Evolutionary conservation across 1,284 basidiomycete genomes (phyloP), one percentile per base, ranked within the genome.

Genomic region (Ceratobasidium sp.): DNA sequence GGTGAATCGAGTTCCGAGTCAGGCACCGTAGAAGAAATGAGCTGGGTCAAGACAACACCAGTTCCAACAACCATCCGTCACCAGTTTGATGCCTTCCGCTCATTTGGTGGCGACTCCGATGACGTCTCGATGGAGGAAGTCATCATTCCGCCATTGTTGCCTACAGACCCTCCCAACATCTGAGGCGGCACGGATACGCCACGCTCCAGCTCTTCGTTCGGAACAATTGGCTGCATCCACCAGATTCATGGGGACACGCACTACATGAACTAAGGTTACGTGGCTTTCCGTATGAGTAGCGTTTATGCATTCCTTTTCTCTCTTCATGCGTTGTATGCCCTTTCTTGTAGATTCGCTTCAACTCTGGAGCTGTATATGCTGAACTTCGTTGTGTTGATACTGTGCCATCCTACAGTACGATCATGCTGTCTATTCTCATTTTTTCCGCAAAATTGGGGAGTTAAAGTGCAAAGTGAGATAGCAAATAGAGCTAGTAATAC

Each of bases 191-290:
- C 30, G 36, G 44, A 60, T 11, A 69, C 53, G 2, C 33, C 30
- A 5, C 49, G 56, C 11, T 51, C 16, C 21, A 46, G 53, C 53
- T 44, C 53, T 2, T 70, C 56, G 14, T 44, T 14, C n/a, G 63
- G 49, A 40, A 56, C 67, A 25, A 46, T 70, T 38, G 67, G 67
- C 14, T 44, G 44, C n/a, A 60, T 49, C 46, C 67, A 56, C 18
- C 67, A 56, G 28, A 25, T 70, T 40, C 42, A 70, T 51, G 67
- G 67, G 1, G 67, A 70, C 21, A 56, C 56, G n/a, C 67, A 70
- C 30, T 70, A 70, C 21, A 70, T 70, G 67, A 70, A 70, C 36
- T 70, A 46, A 59, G 38, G 44, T 21, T 38, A 8, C 2, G 56
- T 33, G 18, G 11, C 30, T n/a, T 28, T 18, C 42, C 48, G 3